Evolutionary conservation across 108 stramenopile genomes (phyloP), one percentile per base, ranked within the genome.

Genomic region (Phaeodactylum tricornutum): DNA sequence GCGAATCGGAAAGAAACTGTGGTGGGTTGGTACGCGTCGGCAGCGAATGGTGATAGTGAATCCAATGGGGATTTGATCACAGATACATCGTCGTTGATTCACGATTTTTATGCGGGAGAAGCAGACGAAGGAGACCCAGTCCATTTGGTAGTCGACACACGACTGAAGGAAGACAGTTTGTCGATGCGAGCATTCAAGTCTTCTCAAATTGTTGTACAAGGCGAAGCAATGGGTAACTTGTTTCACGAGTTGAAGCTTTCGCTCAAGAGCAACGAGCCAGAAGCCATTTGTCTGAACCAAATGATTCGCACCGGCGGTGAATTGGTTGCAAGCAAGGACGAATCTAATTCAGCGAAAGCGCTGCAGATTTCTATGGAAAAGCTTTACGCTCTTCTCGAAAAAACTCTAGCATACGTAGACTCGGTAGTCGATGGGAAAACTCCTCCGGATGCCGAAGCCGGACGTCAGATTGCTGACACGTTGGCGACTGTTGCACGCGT

Each of bases 21-120:
- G 34, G 87, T 98, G 4, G 97, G 97, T 34, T 98, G 97, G 97
- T 98, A 89, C 60, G 87, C 91, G 43, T 89, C 92, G 34, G 69
- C 83, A 43, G 64, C 80, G 7, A 50, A 42, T 37, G 58, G 47
- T 24, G 41, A 50, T 6, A 1, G 22, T 2, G 66, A 64, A 29
- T 70, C 55, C 15, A 45, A 35, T 15, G 70, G 51, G 28, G 54
- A 55, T 33, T 68, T 79, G 44, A 83, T 94, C 33, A 75, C 86
- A 33, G 92, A 97, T 49, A 90, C 87, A 6, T 90, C 86, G 20
- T 87, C 87, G 28, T 64, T 96, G 34, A 94, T 97, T 64, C 96
- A 97, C 55, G 93, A 95, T 53, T 97, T 96, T 62, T 97, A 96
- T 68, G 78, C 91, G 5, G 65, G 67, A 51, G 93, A 95, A 68